phyloP scores from a whole-genome alignment of 371 early-diverging fungal genomes.

The Dinochytrium kinnereticum region DNA sequence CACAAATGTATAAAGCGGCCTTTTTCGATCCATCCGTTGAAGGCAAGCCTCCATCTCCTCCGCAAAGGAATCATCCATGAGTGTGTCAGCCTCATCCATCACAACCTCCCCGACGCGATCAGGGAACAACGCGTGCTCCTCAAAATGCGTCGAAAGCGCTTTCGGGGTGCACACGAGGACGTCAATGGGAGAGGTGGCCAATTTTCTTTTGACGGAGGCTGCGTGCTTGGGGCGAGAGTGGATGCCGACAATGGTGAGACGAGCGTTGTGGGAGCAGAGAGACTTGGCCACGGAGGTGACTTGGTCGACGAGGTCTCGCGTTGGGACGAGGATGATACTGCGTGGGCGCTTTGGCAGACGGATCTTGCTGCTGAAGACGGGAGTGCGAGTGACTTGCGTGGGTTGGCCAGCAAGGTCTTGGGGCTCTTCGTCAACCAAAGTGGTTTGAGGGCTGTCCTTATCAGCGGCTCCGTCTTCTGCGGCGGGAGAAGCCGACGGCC shows the following conservation, averaged over 20 bases:
- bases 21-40: constrained; percentile 31
- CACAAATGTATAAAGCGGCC: constrained; percentile 58
- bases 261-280: constrained; percentile 67
- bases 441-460: too few species aligned
- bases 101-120: constrained; percentile 68
- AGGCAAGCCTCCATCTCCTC: constrained; percentile 55
- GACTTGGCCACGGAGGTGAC: constrained; percentile 65
- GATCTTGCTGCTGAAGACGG: constrained; percentile 24
- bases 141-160: constrained; percentile 50
- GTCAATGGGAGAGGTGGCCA: constrained; percentile 67
- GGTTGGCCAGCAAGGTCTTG: constrained; percentile 52
- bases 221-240: constrained; percentile 20
- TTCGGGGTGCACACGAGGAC: constrained; percentile 83
- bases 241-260: constrained; percentile 58
- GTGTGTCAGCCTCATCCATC: constrained; percentile 93
- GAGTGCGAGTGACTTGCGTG: constrained; percentile 13
- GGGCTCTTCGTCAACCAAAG: too few species aligned
- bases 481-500: constrained; percentile 1
- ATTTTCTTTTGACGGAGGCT: constrained; percentile 5
- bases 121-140: constrained; percentile 61
- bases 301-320: constrained; percentile 91
- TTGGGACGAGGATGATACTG: constrained; percentile 94
- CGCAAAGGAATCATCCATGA: constrained; percentile 78
- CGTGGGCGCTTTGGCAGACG: constrained; percentile 67
- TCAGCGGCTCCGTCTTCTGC: too few species aligned